Evolutionary conservation across 257 asterid species (phyloP).

Genomic region (Knoxia roxburghii): DNA sequence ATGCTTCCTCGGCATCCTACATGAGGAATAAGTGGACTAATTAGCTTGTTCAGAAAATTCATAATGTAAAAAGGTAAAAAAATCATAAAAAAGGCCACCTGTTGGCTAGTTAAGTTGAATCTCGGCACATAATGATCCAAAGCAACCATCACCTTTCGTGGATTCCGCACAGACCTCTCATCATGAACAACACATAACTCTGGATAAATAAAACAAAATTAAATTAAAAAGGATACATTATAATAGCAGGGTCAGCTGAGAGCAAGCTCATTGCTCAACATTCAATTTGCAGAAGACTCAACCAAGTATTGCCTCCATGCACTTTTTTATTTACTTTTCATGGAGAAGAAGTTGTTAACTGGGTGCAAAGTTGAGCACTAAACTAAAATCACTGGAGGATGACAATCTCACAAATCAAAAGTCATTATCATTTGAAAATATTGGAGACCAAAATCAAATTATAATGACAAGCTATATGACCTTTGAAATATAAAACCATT

Average conservation of each 20-base stretch:
- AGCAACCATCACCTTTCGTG: constrained; percentile 67
- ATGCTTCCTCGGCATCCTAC: constrained; percentile 99
- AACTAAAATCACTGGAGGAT: not conserved
- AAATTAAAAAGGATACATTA: not conserved
- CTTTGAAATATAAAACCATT: not conserved
- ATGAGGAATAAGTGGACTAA: constrained; percentile 16
- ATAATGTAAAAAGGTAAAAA: not conserved
- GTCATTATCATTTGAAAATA: not conserved
- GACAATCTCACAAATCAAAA: not conserved
- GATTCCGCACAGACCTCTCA: constrained; percentile 54
- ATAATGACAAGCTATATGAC: not conserved
- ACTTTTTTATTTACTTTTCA: not conserved
- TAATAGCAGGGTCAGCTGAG: not conserved
- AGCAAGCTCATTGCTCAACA: not conserved
- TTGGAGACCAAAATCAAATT: not conserved
- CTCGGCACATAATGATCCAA: constrained; percentile 64
- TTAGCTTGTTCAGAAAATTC: not conserved
- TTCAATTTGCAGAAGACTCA: not conserved
- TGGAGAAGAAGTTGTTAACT: not conserved
- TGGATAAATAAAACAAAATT: constrained; percentile 19
- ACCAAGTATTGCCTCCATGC: not conserved
- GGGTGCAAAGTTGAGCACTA: not conserved
- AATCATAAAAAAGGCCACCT: constrained; percentile 39
- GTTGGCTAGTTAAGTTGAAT: constrained; percentile 79
- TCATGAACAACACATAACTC: constrained; percentile 55